A percentile compares a stretch with the other conserved stretches of the same genome.
Evolutionary conservation across 106 monocot genomes (phyloP).

Genomic region (Apostasia shenzhenica): DNA sequence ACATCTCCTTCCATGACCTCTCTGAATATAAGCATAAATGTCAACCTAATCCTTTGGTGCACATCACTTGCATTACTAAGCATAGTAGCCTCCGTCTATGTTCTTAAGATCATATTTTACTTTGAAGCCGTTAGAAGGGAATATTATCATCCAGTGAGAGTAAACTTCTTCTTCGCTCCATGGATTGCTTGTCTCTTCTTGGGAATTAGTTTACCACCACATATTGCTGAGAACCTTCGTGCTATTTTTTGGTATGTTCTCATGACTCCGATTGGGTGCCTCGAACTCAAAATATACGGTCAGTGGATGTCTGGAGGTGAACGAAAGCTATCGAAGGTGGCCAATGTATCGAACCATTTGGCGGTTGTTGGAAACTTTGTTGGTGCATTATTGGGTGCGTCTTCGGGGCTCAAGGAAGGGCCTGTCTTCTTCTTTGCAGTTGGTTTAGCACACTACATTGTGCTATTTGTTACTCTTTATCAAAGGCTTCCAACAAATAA

Average conservation of each 20-base stretch:
- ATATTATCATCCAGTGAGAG: slow-evolving; percentile 15
- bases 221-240: background rate
- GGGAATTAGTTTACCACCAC: slow-evolving; percentile 15
- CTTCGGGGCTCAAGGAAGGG: slow-evolving; percentile 2
- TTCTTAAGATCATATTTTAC: slow-evolving; percentile 18
- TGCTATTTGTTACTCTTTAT: slow-evolving; percentile 19
- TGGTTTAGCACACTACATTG: slow-evolving; percentile 15
- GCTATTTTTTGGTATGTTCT: slow-evolving; percentile 4
- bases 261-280: slow-evolving; percentile 16
- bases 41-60: slow-evolving; percentile 25
- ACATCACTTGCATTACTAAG: slow-evolving; percentile 3
- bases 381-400: background rate
- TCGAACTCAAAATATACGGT: slow-evolving; percentile 19
- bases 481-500: slow-evolving; percentile 21
- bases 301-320: slow-evolving; percentile 18
- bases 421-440: slow-evolving; percentile 16
- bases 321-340: slow-evolving; percentile 16
- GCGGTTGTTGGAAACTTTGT: slow-evolving; percentile 4
- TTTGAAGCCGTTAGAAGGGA: slow-evolving; percentile 22
- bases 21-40: slow-evolving; percentile 6
- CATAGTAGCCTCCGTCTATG: slow-evolving; percentile 9
- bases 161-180: slow-evolving; percentile 28
- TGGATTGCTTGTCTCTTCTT: slow-evolving; percentile 27
- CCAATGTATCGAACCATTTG: slow-evolving; percentile 2
- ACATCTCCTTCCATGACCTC: slow-evolving; percentile 33